Evolutionary conservation across 2,329 filamentous ascomycete species (phyloP).

Genomic region (Cytospora leucostoma): DNA sequence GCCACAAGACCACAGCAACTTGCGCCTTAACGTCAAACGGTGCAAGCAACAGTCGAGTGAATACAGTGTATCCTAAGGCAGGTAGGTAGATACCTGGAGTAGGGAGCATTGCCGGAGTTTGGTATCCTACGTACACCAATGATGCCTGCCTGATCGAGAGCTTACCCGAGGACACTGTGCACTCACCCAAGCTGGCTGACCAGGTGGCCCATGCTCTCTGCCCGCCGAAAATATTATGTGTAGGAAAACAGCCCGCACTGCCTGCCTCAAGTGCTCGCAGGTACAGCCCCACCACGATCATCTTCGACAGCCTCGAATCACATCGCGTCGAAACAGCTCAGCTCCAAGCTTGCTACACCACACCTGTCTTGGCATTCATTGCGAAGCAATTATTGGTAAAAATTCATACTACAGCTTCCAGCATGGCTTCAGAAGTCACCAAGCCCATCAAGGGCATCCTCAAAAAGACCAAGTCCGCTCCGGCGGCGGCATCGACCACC

Average conservation of each 20-base stretch:
- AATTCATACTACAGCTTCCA: slow-evolving; percentile 30
- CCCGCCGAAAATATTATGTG: slow-evolving; percentile 1
- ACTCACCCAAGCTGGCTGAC: neutral
- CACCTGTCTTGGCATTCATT: too few species aligned
- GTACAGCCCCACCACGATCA: too few species aligned
- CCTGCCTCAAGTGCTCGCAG: neutral
- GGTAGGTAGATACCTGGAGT: too few species aligned
- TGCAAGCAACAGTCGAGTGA: slow-evolving; percentile 3
- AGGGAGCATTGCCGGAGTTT: too few species aligned
- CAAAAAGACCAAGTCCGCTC: slow-evolving; percentile 54
- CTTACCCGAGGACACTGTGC: neutral
- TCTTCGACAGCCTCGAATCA: too few species aligned
- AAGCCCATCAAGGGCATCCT: slow-evolving; percentile 58
- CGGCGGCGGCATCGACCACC: slow-evolving; percentile 42
- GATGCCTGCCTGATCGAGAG: too few species aligned
- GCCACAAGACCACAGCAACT: neutral
- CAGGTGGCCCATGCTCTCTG: neutral
- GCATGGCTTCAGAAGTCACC: slow-evolving; percentile 48
- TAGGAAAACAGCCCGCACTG: slow-evolving; percentile 7
- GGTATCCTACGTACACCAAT: too few species aligned
- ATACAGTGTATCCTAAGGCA: too few species aligned
- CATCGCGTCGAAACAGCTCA: too few species aligned
- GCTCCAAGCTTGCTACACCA: too few species aligned
- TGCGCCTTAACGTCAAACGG: slow-evolving; percentile 16
- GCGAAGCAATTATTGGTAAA: too few species aligned